phyloP scores from a whole-genome alignment of 768 basidiomycete species.

The Serendipita sp. region DNA sequence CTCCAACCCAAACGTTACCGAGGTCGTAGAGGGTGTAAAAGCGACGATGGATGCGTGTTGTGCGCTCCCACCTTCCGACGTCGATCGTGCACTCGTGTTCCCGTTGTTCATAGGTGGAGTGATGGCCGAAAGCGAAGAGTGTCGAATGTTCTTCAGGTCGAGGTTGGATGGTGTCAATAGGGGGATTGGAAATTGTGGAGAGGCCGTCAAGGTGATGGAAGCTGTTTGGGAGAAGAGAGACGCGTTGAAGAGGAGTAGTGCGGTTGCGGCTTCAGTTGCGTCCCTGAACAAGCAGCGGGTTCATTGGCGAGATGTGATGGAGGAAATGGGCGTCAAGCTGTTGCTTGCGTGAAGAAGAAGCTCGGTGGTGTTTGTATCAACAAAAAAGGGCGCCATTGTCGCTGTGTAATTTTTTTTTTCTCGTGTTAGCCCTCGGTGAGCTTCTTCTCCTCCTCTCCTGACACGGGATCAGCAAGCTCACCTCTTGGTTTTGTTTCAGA shows the following conservation, averaged over 20 bases:
- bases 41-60: conserved; percentile 35
- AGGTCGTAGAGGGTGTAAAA: conserved; percentile 44
- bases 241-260: neutral
- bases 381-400: neutral
- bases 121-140: conserved; percentile 47
- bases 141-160: conserved; percentile 41
- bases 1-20: conserved; percentile 48
- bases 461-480: neutral
- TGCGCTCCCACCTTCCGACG: conserved; percentile 37
- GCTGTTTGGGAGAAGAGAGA: conserved; percentile 54
- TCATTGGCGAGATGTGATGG: conserved; percentile 46
- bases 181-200: conserved; percentile 38
- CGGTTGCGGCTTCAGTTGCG: neutral
- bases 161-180: conserved; percentile 37
- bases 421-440: neutral
- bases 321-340: conserved; percentile 31
- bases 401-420: neutral
- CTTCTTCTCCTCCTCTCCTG: neutral
- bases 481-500: neutral
- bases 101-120: conserved; percentile 60
- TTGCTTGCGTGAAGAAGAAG: conserved; percentile 29
- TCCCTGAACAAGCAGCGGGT: conserved; percentile 18
- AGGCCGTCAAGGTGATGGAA: conserved; percentile 46
- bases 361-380: neutral
- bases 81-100: conserved; percentile 54